Conservation (phyloP, 2,329 filamentous ascomycete species). For the Xylaria sp. region DNA sequence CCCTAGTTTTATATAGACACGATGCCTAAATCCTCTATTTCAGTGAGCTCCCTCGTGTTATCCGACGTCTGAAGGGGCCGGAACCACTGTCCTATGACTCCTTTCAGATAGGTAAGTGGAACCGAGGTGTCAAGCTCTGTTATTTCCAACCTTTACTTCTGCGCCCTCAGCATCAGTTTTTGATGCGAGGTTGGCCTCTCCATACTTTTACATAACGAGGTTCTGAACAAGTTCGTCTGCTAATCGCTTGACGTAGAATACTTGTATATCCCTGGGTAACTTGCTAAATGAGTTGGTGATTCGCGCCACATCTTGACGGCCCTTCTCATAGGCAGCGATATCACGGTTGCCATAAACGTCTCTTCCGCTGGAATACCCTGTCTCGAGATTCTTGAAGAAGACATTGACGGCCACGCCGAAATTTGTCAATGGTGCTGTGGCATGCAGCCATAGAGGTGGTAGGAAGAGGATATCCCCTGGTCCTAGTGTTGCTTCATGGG, state of each 20-base stretch:
- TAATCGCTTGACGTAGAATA: slow-evolving; percentile 80
- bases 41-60: not conserved
- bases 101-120: too few relatives aligned
- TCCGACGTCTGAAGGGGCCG: not conserved
- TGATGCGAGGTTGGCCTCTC: too few relatives aligned
- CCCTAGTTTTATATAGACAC: too few relatives aligned
- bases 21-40: not conserved
- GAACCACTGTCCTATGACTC: too few relatives aligned
- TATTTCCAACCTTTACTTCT: not conserved
- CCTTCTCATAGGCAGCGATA: slow-evolving; percentile 84
- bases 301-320: slow-evolving; percentile 75
- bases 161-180: not conserved
- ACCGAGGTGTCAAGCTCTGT: not conserved
- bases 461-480: slow-evolving; percentile 84
- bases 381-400: slow-evolving; percentile 80
- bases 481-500: slow-evolving; percentile 72
- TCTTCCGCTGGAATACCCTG: slow-evolving; percentile 76
- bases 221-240: slow-evolving; percentile 69
- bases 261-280: slow-evolving; percentile 72
- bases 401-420: slow-evolving; percentile 86
- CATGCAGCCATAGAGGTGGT: slow-evolving; percentile 86
- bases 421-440: slow-evolving; percentile 68
- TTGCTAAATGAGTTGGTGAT: slow-evolving; percentile 72
- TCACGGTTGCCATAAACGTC: slow-evolving; percentile 93
- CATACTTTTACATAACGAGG: slow-evolving; percentile 26